phyloP scores from a whole-genome alignment of 352 stramenopile genomes.

The Phytophthora sansomeana region DNA sequence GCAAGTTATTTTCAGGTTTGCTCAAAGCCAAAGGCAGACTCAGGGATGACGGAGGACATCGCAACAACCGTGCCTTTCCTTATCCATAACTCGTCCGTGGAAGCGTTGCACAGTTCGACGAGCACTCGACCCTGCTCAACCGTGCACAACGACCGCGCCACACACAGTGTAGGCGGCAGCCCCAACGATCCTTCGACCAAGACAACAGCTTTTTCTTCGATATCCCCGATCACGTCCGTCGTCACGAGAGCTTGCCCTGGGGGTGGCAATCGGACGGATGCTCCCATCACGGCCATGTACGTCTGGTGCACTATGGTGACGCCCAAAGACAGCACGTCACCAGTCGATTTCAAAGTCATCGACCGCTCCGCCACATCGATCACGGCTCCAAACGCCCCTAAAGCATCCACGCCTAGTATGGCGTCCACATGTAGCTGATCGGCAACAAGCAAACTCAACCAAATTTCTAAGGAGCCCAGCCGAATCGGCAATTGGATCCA shows the following conservation, averaged over 20 bases:
- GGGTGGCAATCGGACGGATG: neutral
- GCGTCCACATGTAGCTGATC: conserved; percentile 5
- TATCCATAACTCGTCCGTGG: conserved; percentile 8
- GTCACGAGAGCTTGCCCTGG: neutral
- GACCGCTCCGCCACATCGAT: conserved; percentile 13
- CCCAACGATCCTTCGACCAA: neutral
- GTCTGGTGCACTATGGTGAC: conserved; percentile 1
- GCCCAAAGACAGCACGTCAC: conserved; percentile 1
- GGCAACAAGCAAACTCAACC: neutral
- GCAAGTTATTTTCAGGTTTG: too few relatives aligned
- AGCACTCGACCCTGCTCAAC: conserved; percentile 1
- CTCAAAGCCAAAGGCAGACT: conserved; percentile 8
- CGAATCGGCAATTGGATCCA: neutral
- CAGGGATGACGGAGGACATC: neutral
- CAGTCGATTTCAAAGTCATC: conserved; percentile 4
- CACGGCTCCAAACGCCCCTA: conserved; percentile 7
- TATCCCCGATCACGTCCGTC: neutral
- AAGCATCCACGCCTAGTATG: conserved; percentile 7
- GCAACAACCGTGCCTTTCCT: conserved; percentile 1
- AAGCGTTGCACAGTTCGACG: conserved; percentile 9
- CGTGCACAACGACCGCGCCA: conserved; percentile 5
- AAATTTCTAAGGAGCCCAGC: neutral
- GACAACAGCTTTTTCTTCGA: neutral
- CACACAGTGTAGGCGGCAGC: neutral
- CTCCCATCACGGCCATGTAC: neutral